Conservation (phyloP, 2,329 filamentous ascomycete species). For the Stachybotrys elegans region DNA sequence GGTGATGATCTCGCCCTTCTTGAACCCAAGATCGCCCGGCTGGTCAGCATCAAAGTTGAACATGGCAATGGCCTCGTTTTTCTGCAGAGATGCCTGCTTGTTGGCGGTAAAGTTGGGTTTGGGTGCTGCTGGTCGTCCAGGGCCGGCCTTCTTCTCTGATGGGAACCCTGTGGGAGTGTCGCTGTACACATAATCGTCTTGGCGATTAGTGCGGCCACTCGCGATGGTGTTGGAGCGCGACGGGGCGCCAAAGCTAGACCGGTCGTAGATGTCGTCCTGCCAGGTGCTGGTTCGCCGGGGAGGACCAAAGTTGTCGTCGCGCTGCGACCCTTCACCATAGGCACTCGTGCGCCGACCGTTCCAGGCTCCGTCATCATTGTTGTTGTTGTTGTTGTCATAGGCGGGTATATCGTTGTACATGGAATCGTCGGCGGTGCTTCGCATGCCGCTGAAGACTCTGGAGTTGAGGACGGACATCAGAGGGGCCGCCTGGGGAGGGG, state of each 20-base stretch:
- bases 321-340: constrained; percentile 58
- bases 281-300: constrained; percentile 65
- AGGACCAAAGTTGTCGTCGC: constrained; percentile 44
- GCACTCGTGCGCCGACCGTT: constrained; percentile 67
- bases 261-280: constrained; percentile 72
- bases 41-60: constrained; percentile 95
- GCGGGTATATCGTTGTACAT: constrained; percentile 95
- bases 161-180: constrained; percentile 32
- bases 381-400: constrained; percentile 67
- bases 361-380: constrained; percentile 66
- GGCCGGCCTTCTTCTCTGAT: constrained; percentile 49
- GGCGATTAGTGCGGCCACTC: constrained; percentile 30
- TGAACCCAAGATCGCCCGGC: constrained; percentile 87
- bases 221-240: constrained; percentile 49
- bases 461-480: constrained; percentile 83
- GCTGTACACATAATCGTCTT: constrained; percentile 50
- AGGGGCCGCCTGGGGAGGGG: constrained; percentile 77
- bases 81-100: constrained; percentile 50
- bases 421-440: constrained; percentile 45
- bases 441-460: constrained; percentile 70
- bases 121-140: constrained; percentile 76
- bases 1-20: constrained; percentile 95
- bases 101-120: constrained; percentile 72
- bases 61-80: constrained; percentile 83
- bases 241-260: constrained; percentile 33